Evolutionary conservation across 352 stramenopile genomes (phyloP).

Genomic region (Pythium aphanidermatum): DNA sequence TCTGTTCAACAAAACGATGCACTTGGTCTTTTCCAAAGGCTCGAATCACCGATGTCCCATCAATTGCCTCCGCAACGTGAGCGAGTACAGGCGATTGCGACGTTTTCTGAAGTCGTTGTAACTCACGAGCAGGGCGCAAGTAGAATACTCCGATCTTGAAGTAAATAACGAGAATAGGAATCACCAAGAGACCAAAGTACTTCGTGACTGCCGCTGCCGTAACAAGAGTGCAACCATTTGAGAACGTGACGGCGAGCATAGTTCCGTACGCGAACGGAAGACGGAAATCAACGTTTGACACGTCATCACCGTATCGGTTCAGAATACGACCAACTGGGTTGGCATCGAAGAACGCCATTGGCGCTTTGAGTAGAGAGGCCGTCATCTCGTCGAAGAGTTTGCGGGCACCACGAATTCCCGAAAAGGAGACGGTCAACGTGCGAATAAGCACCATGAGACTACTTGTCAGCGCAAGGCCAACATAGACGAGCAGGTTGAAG

Average conservation of each 20-base stretch:
- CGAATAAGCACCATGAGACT: slow-evolving; percentile 54
- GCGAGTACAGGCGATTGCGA: slow-evolving; percentile 45
- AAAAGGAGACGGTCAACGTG: slow-evolving; percentile 44
- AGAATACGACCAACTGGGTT: slow-evolving; percentile 87
- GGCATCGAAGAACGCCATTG: slow-evolving; percentile 93
- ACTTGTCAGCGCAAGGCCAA: slow-evolving; percentile 38
- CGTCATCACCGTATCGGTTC: slow-evolving; percentile 89
- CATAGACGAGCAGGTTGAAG: slow-evolving; percentile 57
- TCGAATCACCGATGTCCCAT: slow-evolving; percentile 52
- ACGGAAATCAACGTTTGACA: slow-evolving; percentile 92
- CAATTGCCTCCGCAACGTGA: slow-evolving; percentile 46
- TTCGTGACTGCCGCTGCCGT: slow-evolving; percentile 79
- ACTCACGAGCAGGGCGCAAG: slow-evolving; percentile 52
- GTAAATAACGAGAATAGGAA: slow-evolving; percentile 86
- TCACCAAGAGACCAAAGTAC: slow-evolving; percentile 74
- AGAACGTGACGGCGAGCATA: slow-evolving; percentile 76
- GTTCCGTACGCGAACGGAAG: slow-evolving; percentile 48
- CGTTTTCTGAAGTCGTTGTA: slow-evolving; percentile 54
- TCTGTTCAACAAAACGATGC: slow-evolving; percentile 46
- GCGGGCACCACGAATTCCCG: slow-evolving; percentile 48
- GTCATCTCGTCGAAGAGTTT: slow-evolving; percentile 86
- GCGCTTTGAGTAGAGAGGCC: slow-evolving; percentile 78
- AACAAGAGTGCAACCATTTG: slow-evolving; percentile 73
- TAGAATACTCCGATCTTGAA: slow-evolving; percentile 42
- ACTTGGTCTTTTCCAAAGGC: slow-evolving; percentile 60